Evolutionary conservation across 495 filamentous ascomycete genomes (phyloP), one percentile per base, ranked within the genome.

Genomic region (Aspergillus hancockii): DNA sequence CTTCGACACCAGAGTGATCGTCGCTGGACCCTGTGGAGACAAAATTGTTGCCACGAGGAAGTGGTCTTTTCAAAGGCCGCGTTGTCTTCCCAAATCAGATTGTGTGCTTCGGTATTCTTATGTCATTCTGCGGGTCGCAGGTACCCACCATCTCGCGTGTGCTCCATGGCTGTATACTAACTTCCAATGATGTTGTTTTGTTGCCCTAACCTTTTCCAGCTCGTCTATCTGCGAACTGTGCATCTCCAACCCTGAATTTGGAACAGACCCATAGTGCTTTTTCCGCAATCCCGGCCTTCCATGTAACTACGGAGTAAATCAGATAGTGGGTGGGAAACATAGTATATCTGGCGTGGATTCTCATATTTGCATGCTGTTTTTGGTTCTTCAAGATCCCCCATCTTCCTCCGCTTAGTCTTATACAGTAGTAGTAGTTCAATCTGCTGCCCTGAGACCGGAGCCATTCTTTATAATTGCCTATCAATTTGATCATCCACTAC

Each of bases 1-100:
- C 4, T 58, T 58, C 49, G 47, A 52, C 46, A 52, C 55, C 47
- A 43, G 49, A 32, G 8, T 38, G 55, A 58, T 58, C 55, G 55
- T 58, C 55, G 31, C 18, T 31, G 47, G 52, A 45, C 8, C 34
- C 36, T 3, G 23, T 31, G 49, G 55, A 32, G 45, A 41, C 55
- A 18, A 3, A 19, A 25, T 14, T n/a, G 25, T 51, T 54, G 53
- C 53, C 53, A 55, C 53, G 53, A 55, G 53, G 53, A 10, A 1
- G 12, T n/a, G 12, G 14, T 28, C 19, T 14, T n/a, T 50, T 31
- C 47, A 31, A 32, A 32, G 23, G 50, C 30, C 25, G 30, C 25
- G 30, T 32, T 18, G 28, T 28, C 50, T 8, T 52, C 16, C 55
- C 55, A 43, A 58, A 58, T 58, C 47, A 58, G 55, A 58, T 52